A percentile compares a stretch with the other conserved stretches of the same genome.
These are phyloP conservation scores for Suillus placidus DNA, from an alignment of 768 basidiomycete genomes.

Conservation along the genomic window DNA sequence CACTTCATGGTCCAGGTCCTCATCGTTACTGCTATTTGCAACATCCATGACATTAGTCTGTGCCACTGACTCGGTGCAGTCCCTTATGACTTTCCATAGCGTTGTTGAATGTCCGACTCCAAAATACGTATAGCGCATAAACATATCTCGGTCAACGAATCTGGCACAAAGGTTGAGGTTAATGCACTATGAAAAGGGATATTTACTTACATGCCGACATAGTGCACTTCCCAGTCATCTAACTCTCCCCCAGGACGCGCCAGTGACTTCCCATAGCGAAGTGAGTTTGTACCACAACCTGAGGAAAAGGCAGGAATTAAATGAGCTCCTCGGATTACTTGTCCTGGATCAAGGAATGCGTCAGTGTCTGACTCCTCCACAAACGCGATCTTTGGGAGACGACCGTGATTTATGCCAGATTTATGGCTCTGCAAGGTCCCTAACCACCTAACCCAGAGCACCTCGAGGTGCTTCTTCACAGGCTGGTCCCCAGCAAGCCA, in stretches of 20 bases:
- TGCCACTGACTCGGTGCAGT: no score
- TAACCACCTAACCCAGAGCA: constrained; percentile 15
- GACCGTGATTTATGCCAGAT: neutral
- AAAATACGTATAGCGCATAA: no score
- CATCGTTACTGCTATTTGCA: no score
- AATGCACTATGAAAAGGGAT: no score
- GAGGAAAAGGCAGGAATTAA: constrained; percentile 14
- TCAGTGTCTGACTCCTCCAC: neutral
- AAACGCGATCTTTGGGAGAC: constrained; percentile 3
- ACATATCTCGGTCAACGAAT: no score
- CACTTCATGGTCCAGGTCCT: no score
- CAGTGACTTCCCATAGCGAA: neutral
- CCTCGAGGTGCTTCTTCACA: constrained; percentile 3
- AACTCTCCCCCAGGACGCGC: neutral
- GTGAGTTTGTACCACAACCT: neutral
- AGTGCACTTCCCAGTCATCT: neutral
- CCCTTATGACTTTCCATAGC: no score
- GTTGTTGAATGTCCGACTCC: no score
- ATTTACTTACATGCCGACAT: neutral
- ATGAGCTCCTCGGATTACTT: constrained; percentile 10
- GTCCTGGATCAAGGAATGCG: constrained; percentile 11
- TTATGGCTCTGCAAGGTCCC: neutral
- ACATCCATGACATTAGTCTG: no score
- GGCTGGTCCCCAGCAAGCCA: neutral
- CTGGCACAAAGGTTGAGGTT: no score